A percentile compares a stretch with the other conserved stretches of the same genome.
phyloP scores from a whole-genome alignment of 306 rosid species.

The apple (Malus domestica) region ASM211411v1 NC_041802.1:29620001-29620500 shows the following conservation, averaged over 20 bases:
- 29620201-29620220: conserved; percentile 30
- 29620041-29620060: conserved; percentile 25
- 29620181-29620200: conserved; percentile 61
- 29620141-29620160: conserved; percentile 11
- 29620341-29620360: not conserved
- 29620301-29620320: not conserved
- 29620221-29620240: conserved; percentile 9
- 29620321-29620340: not conserved
- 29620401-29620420: not conserved
- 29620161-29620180: conserved; percentile 26
- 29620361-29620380: not conserved
- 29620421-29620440: not conserved
- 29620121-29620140: conserved; percentile 6
- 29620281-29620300: not conserved
- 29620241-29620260: not conserved
- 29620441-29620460: not conserved
- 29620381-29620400: not conserved
- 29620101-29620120: conserved; percentile 1
- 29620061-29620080: conserved; percentile 24
- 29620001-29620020: conserved; percentile 25
- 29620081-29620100: conserved; percentile 12
- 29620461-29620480: not conserved
- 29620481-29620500: too few relatives aligned
- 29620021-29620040: conserved; percentile 24
- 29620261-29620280: not conserved